Evolutionary conservation across 1,139 yeast genomes (phyloP), one percentile per base, ranked within the genome.

Genomic region (Pichia sp.): DNA sequence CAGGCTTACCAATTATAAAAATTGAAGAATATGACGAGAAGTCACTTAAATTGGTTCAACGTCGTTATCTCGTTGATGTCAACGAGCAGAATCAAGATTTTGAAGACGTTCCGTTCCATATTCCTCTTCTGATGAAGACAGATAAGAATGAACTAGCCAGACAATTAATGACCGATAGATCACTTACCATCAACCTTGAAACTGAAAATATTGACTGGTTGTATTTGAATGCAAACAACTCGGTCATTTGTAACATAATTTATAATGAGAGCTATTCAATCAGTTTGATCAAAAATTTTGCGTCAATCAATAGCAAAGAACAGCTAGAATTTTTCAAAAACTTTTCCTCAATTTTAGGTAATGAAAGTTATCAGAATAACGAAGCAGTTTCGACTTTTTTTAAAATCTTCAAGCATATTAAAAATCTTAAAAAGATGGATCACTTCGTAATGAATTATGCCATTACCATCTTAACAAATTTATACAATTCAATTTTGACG

Each of bases 1-100:
- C 79, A 1, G 87, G 87, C 0, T 72, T 65, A 45, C 90, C 92
- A 3, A 57, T 76, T 3, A 57, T 82, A 16, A 58, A 61, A 7
- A 77, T 79, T 1, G 52, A 61, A 0, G 49, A 58, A 0, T 58
- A 59, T 0, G 66, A 58, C 4, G 61, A 55, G 7, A 28, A n/a
- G 3, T 35, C 38, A 9, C 23, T 38, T 10, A 55, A 55, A 40
- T 53, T 79, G 5, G 76, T 68, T 43, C 88, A 81, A 61, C 79
- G 78, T 55, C 66, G 80, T 47, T 77, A 65, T 52, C 42, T 71
- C 4, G 56, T 62, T 1, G 50, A 56, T 4, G 11, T 31, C 4
- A 23, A 7, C 10, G 26, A 38, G 9, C 10, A 31, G 8, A 8
- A 8, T 8, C 8, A 31, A 31, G 26, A 34, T 34, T 58, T 74